These are phyloP conservation scores for Arachis stenosperma DNA, from an alignment of 306 rosid genomes.

Conservation along the genomic window DNA sequence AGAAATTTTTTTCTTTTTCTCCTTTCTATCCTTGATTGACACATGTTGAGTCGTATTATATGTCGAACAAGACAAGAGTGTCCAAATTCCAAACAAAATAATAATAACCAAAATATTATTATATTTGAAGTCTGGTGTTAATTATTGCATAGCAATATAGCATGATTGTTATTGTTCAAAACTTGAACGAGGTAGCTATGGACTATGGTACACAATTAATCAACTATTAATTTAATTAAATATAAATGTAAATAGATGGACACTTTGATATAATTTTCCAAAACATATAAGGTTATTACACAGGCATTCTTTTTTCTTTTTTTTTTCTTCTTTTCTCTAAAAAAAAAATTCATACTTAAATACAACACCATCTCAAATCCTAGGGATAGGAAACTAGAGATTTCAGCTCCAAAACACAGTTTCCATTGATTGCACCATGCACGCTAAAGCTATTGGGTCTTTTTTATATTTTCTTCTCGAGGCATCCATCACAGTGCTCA, in stretches of 20 bases:
- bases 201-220: neutral
- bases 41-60: no score
- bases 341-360: no score
- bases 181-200: neutral
- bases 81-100: no score
- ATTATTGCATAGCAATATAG: neutral
- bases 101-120: no score
- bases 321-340: no score
- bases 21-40: no score
- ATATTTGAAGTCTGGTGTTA: neutral
- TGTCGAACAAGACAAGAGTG: no score
- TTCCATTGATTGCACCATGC: constrained; percentile 11
- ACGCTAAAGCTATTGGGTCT: neutral
- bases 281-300: neutral
- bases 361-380: neutral
- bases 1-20: neutral
- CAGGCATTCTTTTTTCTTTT: no score
- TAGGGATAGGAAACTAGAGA: no score
- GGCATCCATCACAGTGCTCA: constrained; percentile 15
- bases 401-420: neutral
- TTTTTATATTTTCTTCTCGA: constrained; percentile 33
- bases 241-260: neutral
- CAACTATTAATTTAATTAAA: neutral
- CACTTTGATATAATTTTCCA: neutral
- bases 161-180: neutral